These are phyloP conservation scores for Pythium dissimile DNA, from an alignment of 352 stramenopile species.

Conservation along the genomic window DNA sequence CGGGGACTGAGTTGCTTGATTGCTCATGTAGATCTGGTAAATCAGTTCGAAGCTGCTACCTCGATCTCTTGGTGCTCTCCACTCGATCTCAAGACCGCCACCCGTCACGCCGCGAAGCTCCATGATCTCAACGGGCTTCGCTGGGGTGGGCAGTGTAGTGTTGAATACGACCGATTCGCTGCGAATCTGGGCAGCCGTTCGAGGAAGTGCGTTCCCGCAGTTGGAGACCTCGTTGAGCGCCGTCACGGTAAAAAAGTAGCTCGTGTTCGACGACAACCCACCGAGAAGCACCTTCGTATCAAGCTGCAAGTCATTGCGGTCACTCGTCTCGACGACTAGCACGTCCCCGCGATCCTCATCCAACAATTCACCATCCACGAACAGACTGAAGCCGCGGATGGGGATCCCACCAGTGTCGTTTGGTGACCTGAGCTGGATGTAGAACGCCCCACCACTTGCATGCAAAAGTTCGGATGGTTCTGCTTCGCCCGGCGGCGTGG, in stretches of 20 bases:
- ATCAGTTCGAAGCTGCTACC: slow-evolving; percentile 29
- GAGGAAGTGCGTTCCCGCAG: slow-evolving; percentile 18
- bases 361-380: slow-evolving; percentile 12
- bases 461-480: slow-evolving; percentile 20
- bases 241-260: slow-evolving; percentile 41
- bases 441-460: slow-evolving; percentile 41
- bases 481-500: slow-evolving; percentile 29
- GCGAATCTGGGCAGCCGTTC: neutral
- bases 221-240: slow-evolving; percentile 48
- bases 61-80: slow-evolving; percentile 38
- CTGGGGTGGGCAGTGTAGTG: slow-evolving; percentile 22
- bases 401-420: slow-evolving; percentile 50
- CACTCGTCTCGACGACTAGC: slow-evolving; percentile 19
- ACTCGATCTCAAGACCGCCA: slow-evolving; percentile 42
- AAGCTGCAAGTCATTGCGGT: slow-evolving; percentile 15
- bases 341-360: neutral
- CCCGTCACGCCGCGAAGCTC: slow-evolving; percentile 39
- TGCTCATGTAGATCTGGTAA: slow-evolving; percentile 60
- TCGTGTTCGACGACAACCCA: slow-evolving; percentile 28
- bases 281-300: slow-evolving; percentile 47
- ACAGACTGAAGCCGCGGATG: slow-evolving; percentile 20
- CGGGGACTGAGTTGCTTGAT: neutral
- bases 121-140: slow-evolving; percentile 28
- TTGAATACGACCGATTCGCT: slow-evolving; percentile 14
- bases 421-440: slow-evolving; percentile 40